Evolutionary conservation across 352 stramenopile species (phyloP), one percentile per base, ranked within the genome.

Genomic region (Albugo laibachii): DNA sequence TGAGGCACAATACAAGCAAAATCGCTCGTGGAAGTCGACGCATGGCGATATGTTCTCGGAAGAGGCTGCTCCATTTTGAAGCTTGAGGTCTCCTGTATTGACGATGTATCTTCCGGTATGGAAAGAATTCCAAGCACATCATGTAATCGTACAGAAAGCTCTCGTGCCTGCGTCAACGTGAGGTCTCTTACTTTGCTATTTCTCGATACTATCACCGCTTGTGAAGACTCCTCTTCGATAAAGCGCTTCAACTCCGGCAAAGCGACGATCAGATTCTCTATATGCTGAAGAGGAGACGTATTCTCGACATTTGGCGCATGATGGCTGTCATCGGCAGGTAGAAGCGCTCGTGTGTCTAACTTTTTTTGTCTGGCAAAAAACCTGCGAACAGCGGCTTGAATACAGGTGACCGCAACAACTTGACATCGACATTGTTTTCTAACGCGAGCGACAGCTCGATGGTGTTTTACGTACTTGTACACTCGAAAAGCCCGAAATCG

Each of bases 351-450:
- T 10, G 16, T 24, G 16, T 24, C 20, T 24, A 10, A 10, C 8
- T 43, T 43, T 8, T 24, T 19, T 3, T 3, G 3, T 57, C 74
- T 71, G n/a, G 74, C 46, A 37, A 85, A 45, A 36, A 78, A 84
- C 11, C 67, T 55, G 1, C 67, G 72, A 1, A 78, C 69, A 27
- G 77, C 82, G 4, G 69, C 62, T 52, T 84, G 72, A 19, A 84
- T 62, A 36, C 80, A 41, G 37, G 80, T 60, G 1, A 84, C 58
- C 0, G 72, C 69, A 2, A 69, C 72, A 34, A 58, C 61, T 42
- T 84, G 53, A 47, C 80, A 56, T 1, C 65, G 55, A 0, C 62
- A 57, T 20, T 57, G 52, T 20, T 68, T 24, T 35, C 81, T 75
- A 5, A 61, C 66, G 27, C 68, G 55, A 45, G 69, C 54, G 14